A percentile compares a stretch with the other conserved stretches of the same genome.
Evolutionary conservation across 768 basidiomycete genomes (phyloP).

Genomic region (Termitomyces sp.): DNA sequence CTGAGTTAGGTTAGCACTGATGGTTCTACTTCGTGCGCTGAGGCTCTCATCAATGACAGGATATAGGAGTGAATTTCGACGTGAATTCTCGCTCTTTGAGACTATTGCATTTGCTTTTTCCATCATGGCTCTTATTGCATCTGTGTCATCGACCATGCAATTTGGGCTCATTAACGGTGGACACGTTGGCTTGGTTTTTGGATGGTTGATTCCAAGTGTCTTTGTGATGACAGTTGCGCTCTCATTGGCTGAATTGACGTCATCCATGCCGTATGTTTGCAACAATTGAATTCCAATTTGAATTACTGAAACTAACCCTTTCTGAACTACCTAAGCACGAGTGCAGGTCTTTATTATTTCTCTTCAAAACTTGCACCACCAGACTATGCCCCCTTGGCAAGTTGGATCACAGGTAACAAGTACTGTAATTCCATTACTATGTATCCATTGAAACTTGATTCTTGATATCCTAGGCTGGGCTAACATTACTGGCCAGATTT

Average conservation of each 20-base stretch:
- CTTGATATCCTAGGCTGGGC: constrained; percentile 45
- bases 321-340: constrained; percentile 41
- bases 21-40: background rate
- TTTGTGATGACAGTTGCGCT: constrained; percentile 66
- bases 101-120: constrained; percentile 52
- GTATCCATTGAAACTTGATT: background rate
- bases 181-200: constrained; percentile 74
- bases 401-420: constrained; percentile 49
- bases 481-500: constrained; percentile 60
- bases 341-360: constrained; percentile 76
- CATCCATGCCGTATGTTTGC: constrained; percentile 65
- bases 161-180: constrained; percentile 66
- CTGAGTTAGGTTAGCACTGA: background rate
- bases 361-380: constrained; percentile 68
- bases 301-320: background rate
- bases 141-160: constrained; percentile 58
- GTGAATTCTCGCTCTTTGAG: constrained; percentile 1
- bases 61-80: constrained; percentile 1
- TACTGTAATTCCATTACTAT: too few relatives aligned
- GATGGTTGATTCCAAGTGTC: constrained; percentile 66
- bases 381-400: constrained; percentile 54
- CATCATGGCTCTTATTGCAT: constrained; percentile 69
- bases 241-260: constrained; percentile 69
- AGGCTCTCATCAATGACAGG: background rate
- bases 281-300: background rate